Percentiles rank a stretch among this genome's conserved stretches.
Evolutionary conservation across 495 filamentous ascomycete species (phyloP).

Genomic region (Staphylotrichum longicolle): DNA sequence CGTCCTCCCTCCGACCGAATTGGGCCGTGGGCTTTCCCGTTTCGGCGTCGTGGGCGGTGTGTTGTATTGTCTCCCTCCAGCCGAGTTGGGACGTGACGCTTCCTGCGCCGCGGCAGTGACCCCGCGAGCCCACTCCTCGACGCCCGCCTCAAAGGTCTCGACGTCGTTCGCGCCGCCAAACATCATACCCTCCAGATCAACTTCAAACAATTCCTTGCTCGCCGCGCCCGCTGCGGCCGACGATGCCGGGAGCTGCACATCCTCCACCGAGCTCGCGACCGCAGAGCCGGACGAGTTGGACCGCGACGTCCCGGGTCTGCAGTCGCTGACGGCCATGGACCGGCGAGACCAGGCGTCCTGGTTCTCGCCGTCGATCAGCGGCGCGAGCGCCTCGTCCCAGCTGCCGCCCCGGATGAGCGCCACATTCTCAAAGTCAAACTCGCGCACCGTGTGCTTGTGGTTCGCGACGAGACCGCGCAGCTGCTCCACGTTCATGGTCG

Average conservation of each 20-base stretch:
- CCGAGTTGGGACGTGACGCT: conserved; percentile 21
- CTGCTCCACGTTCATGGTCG: conserved; percentile 63
- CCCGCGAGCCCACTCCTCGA: conserved; percentile 50
- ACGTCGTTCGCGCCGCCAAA: conserved; percentile 39
- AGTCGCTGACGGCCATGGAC: conserved; percentile 31
- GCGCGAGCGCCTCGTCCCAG: conserved; percentile 74
- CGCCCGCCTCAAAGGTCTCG: conserved; percentile 33
- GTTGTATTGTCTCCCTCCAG: conserved; percentile 12
- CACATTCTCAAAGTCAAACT: conserved; percentile 72
- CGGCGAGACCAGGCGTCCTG: conserved; percentile 44
- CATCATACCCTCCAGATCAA: conserved; percentile 39
- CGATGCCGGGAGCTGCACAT: conserved; percentile 33
- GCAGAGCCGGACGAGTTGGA: conserved; percentile 27
- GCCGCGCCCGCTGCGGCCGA: conserved; percentile 47
- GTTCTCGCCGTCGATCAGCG: conserved; percentile 47
- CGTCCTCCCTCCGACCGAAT: conserved; percentile 4
- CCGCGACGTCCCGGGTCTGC: conserved; percentile 24
- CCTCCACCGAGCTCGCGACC: conserved; percentile 28
- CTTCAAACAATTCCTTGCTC: conserved; percentile 42
- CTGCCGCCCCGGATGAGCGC: conserved; percentile 57
- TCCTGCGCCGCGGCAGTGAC: conserved; percentile 45
- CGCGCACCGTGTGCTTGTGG: conserved; percentile 61
- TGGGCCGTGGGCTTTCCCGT: neutral
- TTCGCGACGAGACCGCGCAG: conserved; percentile 57
- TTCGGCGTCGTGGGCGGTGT: neutral